These are phyloP conservation scores for Fusarium multiceps DNA, from an alignment of 2,329 filamentous ascomycete species.

Conservation along the genomic window DNA sequence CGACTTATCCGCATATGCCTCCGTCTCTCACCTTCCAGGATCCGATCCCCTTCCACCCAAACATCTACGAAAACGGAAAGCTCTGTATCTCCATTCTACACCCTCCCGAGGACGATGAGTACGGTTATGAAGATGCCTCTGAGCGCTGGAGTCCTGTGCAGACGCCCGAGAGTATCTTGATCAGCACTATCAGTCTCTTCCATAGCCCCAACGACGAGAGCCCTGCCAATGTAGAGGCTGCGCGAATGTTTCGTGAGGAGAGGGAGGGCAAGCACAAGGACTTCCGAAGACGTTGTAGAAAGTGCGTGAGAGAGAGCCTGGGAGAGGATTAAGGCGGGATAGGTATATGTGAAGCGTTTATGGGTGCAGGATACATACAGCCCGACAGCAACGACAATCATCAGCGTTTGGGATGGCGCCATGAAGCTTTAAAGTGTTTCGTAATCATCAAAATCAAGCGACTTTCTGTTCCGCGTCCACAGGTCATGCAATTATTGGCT, in stretches of 20 bases:
- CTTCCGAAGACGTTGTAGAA: slow-evolving; percentile 81
- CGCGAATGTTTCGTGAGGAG: slow-evolving; percentile 87
- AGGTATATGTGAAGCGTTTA: neutral
- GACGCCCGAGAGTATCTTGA: slow-evolving; percentile 90
- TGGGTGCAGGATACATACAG: slow-evolving; percentile 3
- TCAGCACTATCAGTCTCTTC: slow-evolving; percentile 93
- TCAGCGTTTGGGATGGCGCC: slow-evolving; percentile 39
- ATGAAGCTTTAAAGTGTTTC: slow-evolving; percentile 34
- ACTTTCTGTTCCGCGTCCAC: slow-evolving; percentile 1
- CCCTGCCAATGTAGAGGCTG: slow-evolving; percentile 94
- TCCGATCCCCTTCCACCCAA: slow-evolving; percentile 91
- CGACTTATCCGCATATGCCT: slow-evolving; percentile 86
- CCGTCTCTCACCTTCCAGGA: slow-evolving; percentile 88
- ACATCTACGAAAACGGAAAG: slow-evolving; percentile 87
- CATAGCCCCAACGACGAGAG: slow-evolving; percentile 94
- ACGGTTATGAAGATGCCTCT: slow-evolving; percentile 88
- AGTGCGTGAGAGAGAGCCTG: slow-evolving; percentile 83
- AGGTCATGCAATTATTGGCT: neutral
- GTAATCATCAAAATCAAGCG: slow-evolving; percentile 16
- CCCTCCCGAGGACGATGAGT: slow-evolving; percentile 92
- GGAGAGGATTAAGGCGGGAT: slow-evolving; percentile 69
- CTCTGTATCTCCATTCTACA: slow-evolving; percentile 98
- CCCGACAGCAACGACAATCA: slow-evolving; percentile 27
- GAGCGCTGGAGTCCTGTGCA: slow-evolving; percentile 97
- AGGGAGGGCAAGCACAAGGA: slow-evolving; percentile 69